These are phyloP conservation scores for Pyrenochaeta sp. DNA, from an alignment of 2,329 filamentous ascomycete species.

Conservation along the genomic window DNA sequence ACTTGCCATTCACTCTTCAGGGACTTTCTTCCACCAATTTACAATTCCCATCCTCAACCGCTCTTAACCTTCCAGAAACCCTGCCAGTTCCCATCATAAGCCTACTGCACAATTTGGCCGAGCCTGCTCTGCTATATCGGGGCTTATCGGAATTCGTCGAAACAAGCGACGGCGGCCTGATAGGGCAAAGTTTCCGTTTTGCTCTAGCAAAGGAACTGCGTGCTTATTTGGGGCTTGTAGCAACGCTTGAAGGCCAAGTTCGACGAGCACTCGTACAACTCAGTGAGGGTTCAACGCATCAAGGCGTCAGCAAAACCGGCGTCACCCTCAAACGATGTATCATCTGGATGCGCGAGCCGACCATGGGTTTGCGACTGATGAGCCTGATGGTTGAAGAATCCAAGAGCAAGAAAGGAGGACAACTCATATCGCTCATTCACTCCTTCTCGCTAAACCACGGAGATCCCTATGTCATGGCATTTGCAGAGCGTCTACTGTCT, in stretches of 20 bases:
- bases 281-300: slow-evolving; percentile 71
- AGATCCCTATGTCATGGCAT: slow-evolving; percentile 90
- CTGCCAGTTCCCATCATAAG: slow-evolving; percentile 86
- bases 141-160: slow-evolving; percentile 83
- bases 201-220: slow-evolving; percentile 85
- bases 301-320: slow-evolving; percentile 81
- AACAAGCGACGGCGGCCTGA: slow-evolving; percentile 79
- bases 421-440: slow-evolving; percentile 93
- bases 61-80: slow-evolving; percentile 77
- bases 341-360: slow-evolving; percentile 96
- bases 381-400: slow-evolving; percentile 93
- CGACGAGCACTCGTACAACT: slow-evolving; percentile 78
- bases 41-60: slow-evolving; percentile 73
- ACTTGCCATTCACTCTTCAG: slow-evolving; percentile 91
- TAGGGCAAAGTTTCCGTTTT: slow-evolving; percentile 89
- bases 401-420: slow-evolving; percentile 81
- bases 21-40: slow-evolving; percentile 88
- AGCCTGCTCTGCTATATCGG: slow-evolving; percentile 91
- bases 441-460: slow-evolving; percentile 92
- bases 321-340: slow-evolving; percentile 96
- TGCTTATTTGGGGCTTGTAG: slow-evolving; percentile 88
- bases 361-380: slow-evolving; percentile 92
- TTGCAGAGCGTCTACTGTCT: slow-evolving; percentile 85
- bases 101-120: slow-evolving; percentile 85
- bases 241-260: slow-evolving; percentile 91